Conservation (phyloP, 2,329 filamentous ascomycete species). For the Pseudopyricularia javanii region DNA sequence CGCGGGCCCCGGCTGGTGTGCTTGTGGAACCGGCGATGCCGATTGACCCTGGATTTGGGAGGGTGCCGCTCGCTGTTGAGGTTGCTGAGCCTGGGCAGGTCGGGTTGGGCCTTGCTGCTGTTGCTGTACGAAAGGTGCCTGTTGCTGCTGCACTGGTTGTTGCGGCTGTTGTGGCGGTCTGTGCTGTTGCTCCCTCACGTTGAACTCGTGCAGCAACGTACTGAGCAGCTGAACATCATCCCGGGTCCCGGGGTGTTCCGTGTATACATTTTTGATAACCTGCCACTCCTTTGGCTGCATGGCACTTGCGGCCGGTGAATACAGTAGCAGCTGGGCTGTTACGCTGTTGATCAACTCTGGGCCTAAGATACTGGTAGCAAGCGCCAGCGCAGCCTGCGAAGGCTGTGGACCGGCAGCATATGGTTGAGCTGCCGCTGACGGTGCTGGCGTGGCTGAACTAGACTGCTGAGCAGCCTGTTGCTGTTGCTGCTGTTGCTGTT, state of each 20-base stretch:
- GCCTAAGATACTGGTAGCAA: conserved; percentile 44
- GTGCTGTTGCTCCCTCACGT: background rate
- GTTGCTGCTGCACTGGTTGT: background rate
- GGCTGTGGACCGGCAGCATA: background rate
- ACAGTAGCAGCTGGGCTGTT: conserved; percentile 55
- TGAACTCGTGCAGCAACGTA: conserved; percentile 24
- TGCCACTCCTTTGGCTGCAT: conserved; percentile 64
- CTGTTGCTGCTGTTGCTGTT: conserved; percentile 10
- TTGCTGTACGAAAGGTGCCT: background rate
- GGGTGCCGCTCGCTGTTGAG: background rate
- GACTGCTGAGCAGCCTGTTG: conserved; percentile 25
- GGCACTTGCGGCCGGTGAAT: conserved; percentile 46
- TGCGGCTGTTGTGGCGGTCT: conserved; percentile 2
- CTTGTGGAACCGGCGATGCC: background rate
- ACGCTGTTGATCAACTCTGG: conserved; percentile 43
- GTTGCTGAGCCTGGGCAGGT: background rate
- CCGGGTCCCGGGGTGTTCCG: conserved; percentile 50
- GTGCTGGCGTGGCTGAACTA: conserved; percentile 7
- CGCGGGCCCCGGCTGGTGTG: background rate
- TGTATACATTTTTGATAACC: conserved; percentile 57
- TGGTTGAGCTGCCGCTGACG: background rate
- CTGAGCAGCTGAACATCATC: conserved; percentile 48
- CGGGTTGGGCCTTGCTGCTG: background rate
- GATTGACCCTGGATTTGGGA: background rate
- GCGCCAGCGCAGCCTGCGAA: conserved; percentile 39